phyloP scores from a whole-genome alignment of 2,329 filamentous ascomycete species.

The Colletotrichum nymphaeae region DNA sequence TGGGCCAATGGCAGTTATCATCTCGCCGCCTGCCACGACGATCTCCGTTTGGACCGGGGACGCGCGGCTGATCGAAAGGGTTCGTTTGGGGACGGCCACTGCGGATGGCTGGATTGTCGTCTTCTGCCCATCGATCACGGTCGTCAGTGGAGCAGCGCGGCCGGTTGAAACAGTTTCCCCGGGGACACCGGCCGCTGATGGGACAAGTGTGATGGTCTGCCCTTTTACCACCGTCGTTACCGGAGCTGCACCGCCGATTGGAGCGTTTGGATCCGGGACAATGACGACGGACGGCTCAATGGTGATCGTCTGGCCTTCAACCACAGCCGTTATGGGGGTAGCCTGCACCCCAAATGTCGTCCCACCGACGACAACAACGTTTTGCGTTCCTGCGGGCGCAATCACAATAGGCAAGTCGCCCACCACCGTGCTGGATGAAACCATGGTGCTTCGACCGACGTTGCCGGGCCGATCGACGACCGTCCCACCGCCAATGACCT shows the following conservation, averaged over 20 bases:
- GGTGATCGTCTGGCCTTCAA: conserved; percentile 48
- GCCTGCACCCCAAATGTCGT: conserved; percentile 55
- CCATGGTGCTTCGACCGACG: conserved; percentile 3
- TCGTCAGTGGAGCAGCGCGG: background rate
- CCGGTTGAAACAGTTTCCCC: background rate
- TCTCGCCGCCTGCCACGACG: conserved; percentile 59
- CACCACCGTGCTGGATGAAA: conserved; percentile 50
- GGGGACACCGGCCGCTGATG: background rate
- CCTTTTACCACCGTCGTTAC: conserved; percentile 51
- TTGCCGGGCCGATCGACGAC: conserved; percentile 55
- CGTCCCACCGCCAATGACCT: conserved; percentile 56
- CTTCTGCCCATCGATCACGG: conserved; percentile 46
- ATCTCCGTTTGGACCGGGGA: conserved; percentile 53
- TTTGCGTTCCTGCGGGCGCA: conserved; percentile 44
- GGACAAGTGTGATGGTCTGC: background rate
- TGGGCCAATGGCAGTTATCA: conserved; percentile 56
- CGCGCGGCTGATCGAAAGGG: conserved; percentile 48
- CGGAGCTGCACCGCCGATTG: conserved; percentile 44
- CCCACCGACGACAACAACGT: conserved; percentile 54
- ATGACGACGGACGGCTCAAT: conserved; percentile 49
- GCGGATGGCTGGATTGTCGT: conserved; percentile 49
- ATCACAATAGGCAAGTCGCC: conserved; percentile 54
- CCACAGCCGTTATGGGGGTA: conserved; percentile 48
- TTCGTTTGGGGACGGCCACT: conserved; percentile 45
- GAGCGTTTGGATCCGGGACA: conserved; percentile 47